Evolutionary conservation across 2,329 filamentous ascomycete species (phyloP), one percentile per base, ranked within the genome.

Genomic region (Monilinia fructigena): DNA sequence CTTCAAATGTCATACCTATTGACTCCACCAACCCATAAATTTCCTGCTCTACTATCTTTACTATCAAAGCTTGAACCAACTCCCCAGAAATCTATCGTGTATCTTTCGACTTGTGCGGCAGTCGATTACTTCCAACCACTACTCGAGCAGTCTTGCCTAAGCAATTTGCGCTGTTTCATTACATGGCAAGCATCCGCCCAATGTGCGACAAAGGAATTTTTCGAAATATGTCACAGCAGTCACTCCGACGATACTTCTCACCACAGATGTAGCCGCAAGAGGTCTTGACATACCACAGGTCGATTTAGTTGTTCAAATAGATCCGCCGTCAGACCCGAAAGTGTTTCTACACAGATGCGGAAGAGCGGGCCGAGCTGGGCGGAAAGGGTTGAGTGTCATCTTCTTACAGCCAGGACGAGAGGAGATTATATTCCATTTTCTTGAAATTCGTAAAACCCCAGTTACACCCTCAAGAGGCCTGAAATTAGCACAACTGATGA

Each of bases 341-440:
- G 93, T 91, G 14, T 98, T 98, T 74, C 92, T 99, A 68, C 95
- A 99, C 78, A 89, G 95, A 6, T 90, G 95, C 38, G 95, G 95
- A 1, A 85, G 95, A 70, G 92, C 95, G 0, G 95, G 95, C 0
- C 85, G 95, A 28, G 97, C 97, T 75, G 93, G 93, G 0, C 85
- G 94, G 69, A 88, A 89, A 68, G 95, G 95, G 0, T 80, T 97
- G 26, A 92, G 93, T 18, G 86, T 98, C 1, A 88, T 96, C 0
- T 89, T 99, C 76, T 82, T 99, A 23, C 91, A 91, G 10, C 90
- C 91, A 0, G 93, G 93, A 1, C 83, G 87, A 23, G 95, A 98
- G 78, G 92, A 95, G 93, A 96, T 74, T 98, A 97, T 74, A 83
- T 97, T 1, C 85, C 89, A 1, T 98, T 97, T 97, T 72, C 82